Percentiles rank a stretch among this genome's conserved stretches.
Evolutionary conservation across 2,329 filamentous ascomycete species (phyloP).

Genomic region (Lachnellula subtilissima): DNA sequence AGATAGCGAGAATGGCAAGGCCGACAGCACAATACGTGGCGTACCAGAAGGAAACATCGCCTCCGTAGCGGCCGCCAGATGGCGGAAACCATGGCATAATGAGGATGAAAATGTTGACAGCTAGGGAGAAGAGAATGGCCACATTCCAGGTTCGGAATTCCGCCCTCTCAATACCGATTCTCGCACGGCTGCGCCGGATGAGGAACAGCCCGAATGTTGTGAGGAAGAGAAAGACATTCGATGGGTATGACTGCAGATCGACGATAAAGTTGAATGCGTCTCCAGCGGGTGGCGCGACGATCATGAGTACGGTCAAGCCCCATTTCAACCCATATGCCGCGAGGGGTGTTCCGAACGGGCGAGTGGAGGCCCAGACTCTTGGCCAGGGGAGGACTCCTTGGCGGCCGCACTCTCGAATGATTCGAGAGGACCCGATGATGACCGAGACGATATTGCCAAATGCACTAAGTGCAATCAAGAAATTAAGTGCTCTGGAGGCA

Average conservation of each 20-base stretch:
- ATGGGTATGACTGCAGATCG: conserved; percentile 54
- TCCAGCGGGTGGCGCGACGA: conserved; percentile 54
- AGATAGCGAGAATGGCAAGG: conserved; percentile 51
- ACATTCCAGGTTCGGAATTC: conserved; percentile 57
- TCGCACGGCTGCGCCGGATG: conserved; percentile 50
- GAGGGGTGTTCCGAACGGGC: conserved; percentile 58
- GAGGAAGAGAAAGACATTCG: conserved; percentile 51
- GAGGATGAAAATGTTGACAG: conserved; percentile 57
- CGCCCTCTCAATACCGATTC: conserved; percentile 42
- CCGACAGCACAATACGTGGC: conserved; percentile 63
- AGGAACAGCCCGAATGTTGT: conserved; percentile 54
- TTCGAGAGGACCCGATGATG: conserved; percentile 48
- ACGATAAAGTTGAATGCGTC: conserved; percentile 63
- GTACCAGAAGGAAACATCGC: conserved; percentile 70
- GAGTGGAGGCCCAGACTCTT: conserved; percentile 57
- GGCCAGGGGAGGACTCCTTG: conserved; percentile 59
- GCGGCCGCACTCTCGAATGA: conserved; percentile 53
- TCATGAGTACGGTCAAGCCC: conserved; percentile 54
- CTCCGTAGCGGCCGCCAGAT: conserved; percentile 50
- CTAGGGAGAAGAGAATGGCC: conserved; percentile 53
- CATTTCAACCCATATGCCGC: conserved; percentile 56
- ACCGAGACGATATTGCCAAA: conserved; percentile 57
- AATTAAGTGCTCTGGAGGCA: conserved; percentile 50
- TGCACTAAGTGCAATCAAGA: conserved; percentile 51
- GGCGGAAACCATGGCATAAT: conserved; percentile 71